These are phyloP conservation scores for Grosmannia huntii DNA, from an alignment of 2,329 filamentous ascomycete genomes.

Conservation along the genomic window DNA sequence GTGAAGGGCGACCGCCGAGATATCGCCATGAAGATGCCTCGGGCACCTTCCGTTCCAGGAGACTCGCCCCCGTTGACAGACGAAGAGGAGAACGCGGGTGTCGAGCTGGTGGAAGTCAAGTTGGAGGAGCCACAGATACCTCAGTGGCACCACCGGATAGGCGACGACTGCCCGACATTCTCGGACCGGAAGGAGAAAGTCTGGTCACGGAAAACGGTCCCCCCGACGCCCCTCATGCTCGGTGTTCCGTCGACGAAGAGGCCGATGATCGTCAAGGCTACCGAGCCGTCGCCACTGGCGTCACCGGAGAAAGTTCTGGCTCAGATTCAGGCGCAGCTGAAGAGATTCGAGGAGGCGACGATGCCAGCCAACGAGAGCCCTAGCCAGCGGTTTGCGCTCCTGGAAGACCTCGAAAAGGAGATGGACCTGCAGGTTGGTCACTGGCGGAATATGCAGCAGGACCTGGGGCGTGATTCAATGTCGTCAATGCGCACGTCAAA, in stretches of 20 bases:
- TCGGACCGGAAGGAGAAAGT: constrained; percentile 35
- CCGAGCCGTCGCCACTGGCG: constrained; percentile 39
- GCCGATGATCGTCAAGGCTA: constrained; percentile 29
- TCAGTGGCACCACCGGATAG: constrained; percentile 43
- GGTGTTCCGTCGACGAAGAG: constrained; percentile 27
- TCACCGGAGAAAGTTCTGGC: constrained; percentile 36
- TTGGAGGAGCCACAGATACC: not conserved
- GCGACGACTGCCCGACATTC: constrained; percentile 46
- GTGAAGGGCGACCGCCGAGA: constrained; percentile 18
- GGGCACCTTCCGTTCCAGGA: not conserved
- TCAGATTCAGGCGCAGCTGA: constrained; percentile 38
- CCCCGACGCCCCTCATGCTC: constrained; percentile 43
- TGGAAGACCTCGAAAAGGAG: constrained; percentile 48
- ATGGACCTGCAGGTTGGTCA: constrained; percentile 47
- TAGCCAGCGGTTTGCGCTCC: constrained; percentile 31
- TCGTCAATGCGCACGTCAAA: constrained; percentile 29
- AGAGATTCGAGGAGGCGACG: constrained; percentile 30
- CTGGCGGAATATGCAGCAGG: constrained; percentile 45
- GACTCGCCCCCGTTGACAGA: constrained; percentile 1
- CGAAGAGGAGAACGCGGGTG: not conserved
- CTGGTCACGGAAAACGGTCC: constrained; percentile 38
- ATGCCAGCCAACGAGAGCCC: constrained; percentile 23
- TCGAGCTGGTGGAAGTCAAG: not conserved
- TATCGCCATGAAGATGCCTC: not conserved
- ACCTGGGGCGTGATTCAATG: constrained; percentile 36